Evolutionary conservation across 495 filamentous ascomycete genomes (phyloP).

Genomic region (Trichoderma virens): DNA sequence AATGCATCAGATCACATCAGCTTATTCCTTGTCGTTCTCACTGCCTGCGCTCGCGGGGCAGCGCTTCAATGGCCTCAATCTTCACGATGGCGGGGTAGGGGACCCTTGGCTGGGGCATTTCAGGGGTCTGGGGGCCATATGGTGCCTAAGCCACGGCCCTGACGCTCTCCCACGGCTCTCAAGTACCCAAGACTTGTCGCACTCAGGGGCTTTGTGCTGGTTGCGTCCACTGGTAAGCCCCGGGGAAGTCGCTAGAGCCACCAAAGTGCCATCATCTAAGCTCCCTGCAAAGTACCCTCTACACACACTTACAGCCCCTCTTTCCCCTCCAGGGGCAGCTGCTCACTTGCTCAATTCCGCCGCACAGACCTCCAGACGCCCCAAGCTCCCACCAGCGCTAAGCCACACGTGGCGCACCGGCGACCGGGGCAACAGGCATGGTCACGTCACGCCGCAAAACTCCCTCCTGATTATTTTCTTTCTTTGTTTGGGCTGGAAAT

Average conservation of each 20-base stretch:
- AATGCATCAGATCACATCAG: background rate
- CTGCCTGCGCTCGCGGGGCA: background rate
- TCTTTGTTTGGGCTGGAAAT: constrained; percentile 3
- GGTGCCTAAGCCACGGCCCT: background rate
- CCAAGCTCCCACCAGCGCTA: background rate
- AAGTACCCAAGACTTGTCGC: background rate
- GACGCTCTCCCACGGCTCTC: background rate
- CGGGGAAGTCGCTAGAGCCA: background rate
- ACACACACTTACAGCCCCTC: background rate
- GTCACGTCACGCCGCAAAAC: constrained; percentile 7
- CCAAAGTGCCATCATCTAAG: background rate
- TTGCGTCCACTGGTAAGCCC: background rate
- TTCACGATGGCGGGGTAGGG: constrained; percentile 4
- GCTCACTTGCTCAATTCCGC: background rate
- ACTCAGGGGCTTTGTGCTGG: background rate
- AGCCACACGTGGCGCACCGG: background rate
- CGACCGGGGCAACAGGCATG: constrained; percentile 7
- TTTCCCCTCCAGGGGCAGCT: background rate
- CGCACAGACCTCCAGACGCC: background rate
- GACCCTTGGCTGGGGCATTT: background rate
- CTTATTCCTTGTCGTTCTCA: background rate
- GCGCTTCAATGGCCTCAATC: background rate
- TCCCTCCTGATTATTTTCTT: constrained; percentile 1
- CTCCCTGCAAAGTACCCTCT: background rate
- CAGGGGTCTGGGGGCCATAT: background rate